A percentile compares a stretch with the other conserved stretches of the same genome.
Evolutionary conservation across 1,284 basidiomycete genomes (phyloP).

Genomic region (Phlebopus sp.): DNA sequence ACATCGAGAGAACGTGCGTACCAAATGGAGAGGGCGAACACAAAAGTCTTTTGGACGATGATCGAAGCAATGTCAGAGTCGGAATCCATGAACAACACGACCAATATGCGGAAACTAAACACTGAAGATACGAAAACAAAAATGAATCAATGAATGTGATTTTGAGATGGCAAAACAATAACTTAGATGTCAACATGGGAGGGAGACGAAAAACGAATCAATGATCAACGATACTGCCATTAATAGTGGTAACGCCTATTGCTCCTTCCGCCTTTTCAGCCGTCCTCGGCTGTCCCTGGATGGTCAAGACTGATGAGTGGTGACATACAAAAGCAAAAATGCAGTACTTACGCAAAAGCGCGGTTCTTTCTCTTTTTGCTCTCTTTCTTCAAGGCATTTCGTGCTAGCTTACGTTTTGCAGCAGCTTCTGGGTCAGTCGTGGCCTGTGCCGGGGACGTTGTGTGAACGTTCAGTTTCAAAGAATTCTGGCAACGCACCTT

Average conservation of each 20-base stretch:
- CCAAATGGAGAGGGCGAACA: too few species aligned
- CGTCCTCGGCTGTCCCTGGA: slow-evolving; percentile 40
- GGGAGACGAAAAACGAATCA: background rate
- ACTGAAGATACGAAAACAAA: background rate
- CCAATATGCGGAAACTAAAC: background rate
- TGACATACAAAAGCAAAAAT: background rate
- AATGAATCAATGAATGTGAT: background rate
- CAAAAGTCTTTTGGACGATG: too few species aligned
- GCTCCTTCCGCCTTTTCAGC: slow-evolving; percentile 37
- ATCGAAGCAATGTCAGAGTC: too few species aligned
- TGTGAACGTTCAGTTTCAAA: background rate
- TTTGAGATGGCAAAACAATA: background rate
- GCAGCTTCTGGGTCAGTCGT: slow-evolving; percentile 74
- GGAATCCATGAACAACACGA: too few species aligned
- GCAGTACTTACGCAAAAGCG: slow-evolving; percentile 50
- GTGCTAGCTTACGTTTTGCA: slow-evolving; percentile 70
- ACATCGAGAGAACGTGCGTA: too few species aligned
- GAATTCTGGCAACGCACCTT: slow-evolving; percentile 42
- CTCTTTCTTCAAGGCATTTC: slow-evolving; percentile 73
- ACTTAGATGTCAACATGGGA: background rate
- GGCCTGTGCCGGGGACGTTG: slow-evolving; percentile 41
- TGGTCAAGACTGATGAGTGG: background rate
- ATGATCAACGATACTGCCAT: background rate
- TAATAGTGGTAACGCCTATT: slow-evolving; percentile 2
- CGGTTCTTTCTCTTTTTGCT: slow-evolving; percentile 76